Conservation (phyloP, 768 basidiomycete genomes). For the Rhodosporidiobolus sp. region DNA sequence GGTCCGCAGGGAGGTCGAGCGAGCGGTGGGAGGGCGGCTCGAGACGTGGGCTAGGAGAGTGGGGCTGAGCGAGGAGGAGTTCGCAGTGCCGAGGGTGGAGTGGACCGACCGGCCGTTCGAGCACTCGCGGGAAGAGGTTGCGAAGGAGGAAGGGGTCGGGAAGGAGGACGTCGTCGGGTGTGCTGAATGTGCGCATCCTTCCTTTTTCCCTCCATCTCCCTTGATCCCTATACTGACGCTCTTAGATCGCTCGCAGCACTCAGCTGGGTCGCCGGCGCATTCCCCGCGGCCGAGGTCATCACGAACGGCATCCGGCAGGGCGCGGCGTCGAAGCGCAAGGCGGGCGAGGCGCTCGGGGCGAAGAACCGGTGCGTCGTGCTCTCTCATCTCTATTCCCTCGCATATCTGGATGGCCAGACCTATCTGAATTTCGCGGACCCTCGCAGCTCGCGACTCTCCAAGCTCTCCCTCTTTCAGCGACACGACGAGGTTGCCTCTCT, state of each 20-base stretch:
- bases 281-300: constrained; percentile 67
- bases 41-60: constrained; percentile 54
- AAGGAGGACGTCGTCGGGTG: constrained; percentile 14
- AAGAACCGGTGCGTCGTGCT: constrained; percentile 59
- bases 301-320: constrained; percentile 79
- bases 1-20: constrained; percentile 49
- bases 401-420: neutral
- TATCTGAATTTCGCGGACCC: too few relatives aligned
- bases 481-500: neutral
- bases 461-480: constrained; percentile 18
- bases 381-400: too few relatives aligned
- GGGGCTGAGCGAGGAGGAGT: constrained; percentile 35
- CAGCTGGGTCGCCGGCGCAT: neutral
- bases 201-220: constrained; percentile 29
- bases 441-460: constrained; percentile 22
- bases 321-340: constrained; percentile 60
- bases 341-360: constrained; percentile 55
- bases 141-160: neutral
- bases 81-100: neutral
- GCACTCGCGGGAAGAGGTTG: constrained; percentile 6
- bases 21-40: constrained; percentile 71
- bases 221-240: neutral
- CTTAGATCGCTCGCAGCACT: neutral
- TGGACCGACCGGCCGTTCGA: neutral
- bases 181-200: constrained; percentile 15